phyloP scores from a whole-genome alignment of 2,329 filamentous ascomycete genomes.

The Colletotrichum sp. region DNA sequence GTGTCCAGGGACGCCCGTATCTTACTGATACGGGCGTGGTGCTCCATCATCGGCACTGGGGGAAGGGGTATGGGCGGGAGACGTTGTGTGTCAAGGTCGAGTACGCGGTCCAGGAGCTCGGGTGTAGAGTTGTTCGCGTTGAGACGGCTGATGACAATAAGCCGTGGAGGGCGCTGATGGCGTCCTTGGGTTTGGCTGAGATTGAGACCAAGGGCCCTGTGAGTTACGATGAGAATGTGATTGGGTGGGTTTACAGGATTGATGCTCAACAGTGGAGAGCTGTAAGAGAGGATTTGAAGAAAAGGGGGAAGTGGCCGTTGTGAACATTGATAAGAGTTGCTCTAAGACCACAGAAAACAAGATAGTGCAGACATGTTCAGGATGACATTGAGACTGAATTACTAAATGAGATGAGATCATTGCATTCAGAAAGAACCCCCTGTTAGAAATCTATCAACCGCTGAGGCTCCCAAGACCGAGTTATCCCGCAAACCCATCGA shows the following conservation, averaged over 20 bases:
- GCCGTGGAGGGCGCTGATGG: slow-evolving; percentile 19
- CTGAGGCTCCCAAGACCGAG: background rate
- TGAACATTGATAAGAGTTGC: background rate
- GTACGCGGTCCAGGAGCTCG: slow-evolving; percentile 24
- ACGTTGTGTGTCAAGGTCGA: slow-evolving; percentile 24
- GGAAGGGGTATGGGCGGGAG: slow-evolving; percentile 26
- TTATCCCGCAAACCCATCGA: background rate
- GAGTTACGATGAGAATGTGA: slow-evolving; percentile 3
- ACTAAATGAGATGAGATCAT: background rate
- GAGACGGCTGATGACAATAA: slow-evolving; percentile 24
- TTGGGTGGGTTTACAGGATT: background rate
- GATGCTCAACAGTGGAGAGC: background rate
- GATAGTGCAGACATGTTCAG: background rate
- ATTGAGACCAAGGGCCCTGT: background rate
- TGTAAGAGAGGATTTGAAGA: background rate
- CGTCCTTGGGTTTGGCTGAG: background rate
- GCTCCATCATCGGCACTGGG: slow-evolving; percentile 25
- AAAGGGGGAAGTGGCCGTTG: background rate
- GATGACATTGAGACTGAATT: background rate
- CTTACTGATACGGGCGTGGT: slow-evolving; percentile 24
- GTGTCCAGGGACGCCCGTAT: background rate
- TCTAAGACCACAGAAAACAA: background rate
- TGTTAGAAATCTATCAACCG: background rate
- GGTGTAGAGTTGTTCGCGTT: slow-evolving; percentile 18
- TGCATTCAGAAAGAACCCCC: background rate